Evolutionary conservation across 192 early-diverging fungal species (phyloP).

Genomic region (Fimicolochytrium jonesii): DNA sequence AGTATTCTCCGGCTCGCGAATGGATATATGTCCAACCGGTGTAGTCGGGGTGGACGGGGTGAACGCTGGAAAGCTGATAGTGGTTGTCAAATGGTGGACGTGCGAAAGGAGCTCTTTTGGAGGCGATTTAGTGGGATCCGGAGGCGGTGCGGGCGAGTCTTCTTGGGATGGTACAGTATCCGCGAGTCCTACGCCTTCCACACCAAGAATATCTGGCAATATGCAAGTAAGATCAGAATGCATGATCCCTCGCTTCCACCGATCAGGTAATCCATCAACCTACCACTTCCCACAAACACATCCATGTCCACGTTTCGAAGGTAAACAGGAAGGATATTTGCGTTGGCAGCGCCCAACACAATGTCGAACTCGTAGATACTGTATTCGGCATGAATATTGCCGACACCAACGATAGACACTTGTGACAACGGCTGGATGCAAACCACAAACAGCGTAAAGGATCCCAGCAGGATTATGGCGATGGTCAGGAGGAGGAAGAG

Average conservation of each 20-base stretch:
- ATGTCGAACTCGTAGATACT: conserved; percentile 12
- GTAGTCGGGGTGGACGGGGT: conserved; percentile 1
- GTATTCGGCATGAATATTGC: background rate
- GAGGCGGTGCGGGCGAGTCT: background rate
- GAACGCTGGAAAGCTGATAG: background rate
- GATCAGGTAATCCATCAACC: background rate
- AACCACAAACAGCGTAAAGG: conserved; percentile 1
- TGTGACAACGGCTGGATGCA: conserved; percentile 10
- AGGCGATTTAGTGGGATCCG: background rate
- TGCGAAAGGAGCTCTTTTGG: conserved; percentile 10
- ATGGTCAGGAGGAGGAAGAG: background rate
- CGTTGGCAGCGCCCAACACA: background rate
- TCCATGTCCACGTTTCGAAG: conserved; percentile 7
- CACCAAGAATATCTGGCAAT: background rate
- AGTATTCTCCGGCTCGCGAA: conserved; percentile 16
- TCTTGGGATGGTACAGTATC: background rate
- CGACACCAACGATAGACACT: background rate
- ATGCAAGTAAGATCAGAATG: background rate
- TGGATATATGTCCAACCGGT: background rate
- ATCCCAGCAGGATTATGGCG: background rate
- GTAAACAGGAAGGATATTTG: background rate
- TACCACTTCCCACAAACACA: conserved; percentile 14
- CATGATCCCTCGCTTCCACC: background rate
- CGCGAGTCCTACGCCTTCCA: background rate
- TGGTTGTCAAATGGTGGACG: conserved; percentile 3